Percentiles rank a stretch among this genome's conserved stretches.
phyloP scores from a whole-genome alignment of 148 eudicot genomes.

The Amaranthus palmeri region DNA sequence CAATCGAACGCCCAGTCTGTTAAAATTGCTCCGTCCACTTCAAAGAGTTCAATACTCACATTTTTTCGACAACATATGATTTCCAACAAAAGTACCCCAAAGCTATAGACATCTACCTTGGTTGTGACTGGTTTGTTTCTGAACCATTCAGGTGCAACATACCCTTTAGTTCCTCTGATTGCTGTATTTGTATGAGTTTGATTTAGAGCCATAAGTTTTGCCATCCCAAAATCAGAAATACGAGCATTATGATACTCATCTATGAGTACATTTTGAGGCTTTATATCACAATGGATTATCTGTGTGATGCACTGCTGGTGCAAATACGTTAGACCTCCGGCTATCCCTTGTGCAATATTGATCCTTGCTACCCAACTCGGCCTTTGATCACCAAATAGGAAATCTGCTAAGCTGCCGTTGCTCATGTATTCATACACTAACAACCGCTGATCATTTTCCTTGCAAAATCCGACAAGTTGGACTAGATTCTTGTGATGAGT shows the following conservation, averaged over 20 bases:
- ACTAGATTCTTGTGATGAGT: slow-evolving; percentile 49
- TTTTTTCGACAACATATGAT: slow-evolving; percentile 35
- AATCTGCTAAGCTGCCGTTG: slow-evolving; percentile 40
- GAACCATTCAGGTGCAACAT: slow-evolving; percentile 84
- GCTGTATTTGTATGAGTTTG: slow-evolving; percentile 46
- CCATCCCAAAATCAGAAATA: slow-evolving; percentile 59
- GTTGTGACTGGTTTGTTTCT: slow-evolving; percentile 42
- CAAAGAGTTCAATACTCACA: slow-evolving; percentile 10
- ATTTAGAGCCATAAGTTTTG: slow-evolving; percentile 46
- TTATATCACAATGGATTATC: slow-evolving; percentile 69
- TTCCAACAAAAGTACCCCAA: slow-evolving; percentile 46
- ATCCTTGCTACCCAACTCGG: slow-evolving; percentile 39
- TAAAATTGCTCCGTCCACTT: slow-evolving; percentile 22
- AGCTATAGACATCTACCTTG: slow-evolving; percentile 58
- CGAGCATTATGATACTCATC: slow-evolving; percentile 41
- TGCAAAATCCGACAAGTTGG: slow-evolving; percentile 42
- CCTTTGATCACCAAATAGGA: slow-evolving; percentile 28
- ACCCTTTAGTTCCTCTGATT: slow-evolving; percentile 68
- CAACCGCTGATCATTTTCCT: slow-evolving; percentile 40
- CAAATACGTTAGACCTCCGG: slow-evolving; percentile 41
- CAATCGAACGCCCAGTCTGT: slow-evolving; percentile 47
- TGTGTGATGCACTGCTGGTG: slow-evolving; percentile 58
- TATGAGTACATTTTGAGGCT: slow-evolving; percentile 62
- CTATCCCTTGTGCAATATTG: slow-evolving; percentile 28
- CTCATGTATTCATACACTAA: slow-evolving; percentile 47